phyloP scores from a whole-genome alignment of 768 basidiomycete genomes.

The Panellus pusillus region DNA sequence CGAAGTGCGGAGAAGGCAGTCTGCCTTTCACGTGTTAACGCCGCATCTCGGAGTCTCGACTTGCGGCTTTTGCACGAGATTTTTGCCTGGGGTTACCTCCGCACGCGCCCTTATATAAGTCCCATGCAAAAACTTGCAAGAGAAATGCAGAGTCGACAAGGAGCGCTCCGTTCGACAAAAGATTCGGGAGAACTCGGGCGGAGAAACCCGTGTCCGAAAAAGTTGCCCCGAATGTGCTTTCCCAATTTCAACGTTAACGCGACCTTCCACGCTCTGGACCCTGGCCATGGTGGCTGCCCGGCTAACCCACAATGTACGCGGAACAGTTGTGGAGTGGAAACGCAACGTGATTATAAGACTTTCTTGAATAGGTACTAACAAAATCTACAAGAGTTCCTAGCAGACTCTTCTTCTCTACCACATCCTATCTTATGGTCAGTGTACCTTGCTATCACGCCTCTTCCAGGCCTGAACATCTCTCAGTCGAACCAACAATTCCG shows the following conservation, averaged over 20 bases:
- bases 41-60: not conserved
- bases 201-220: slow-evolving; percentile 19
- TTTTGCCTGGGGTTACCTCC: no score
- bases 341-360: slow-evolving; percentile 9
- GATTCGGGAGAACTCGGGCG: slow-evolving; percentile 26
- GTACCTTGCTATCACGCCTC: not conserved
- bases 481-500: slow-evolving; percentile 60
- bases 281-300: slow-evolving; percentile 12
- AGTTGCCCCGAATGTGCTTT: not conserved
- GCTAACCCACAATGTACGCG: slow-evolving; percentile 4
- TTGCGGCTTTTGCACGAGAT: no score
- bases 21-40: not conserved
- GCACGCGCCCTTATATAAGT: not conserved
- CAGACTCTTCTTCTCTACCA: slow-evolving; percentile 11
- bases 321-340: not conserved
- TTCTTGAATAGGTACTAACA: not conserved
- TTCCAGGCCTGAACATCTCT: slow-evolving; percentile 24
- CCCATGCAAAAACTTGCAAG: no score
- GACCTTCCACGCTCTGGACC: not conserved
- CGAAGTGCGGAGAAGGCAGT: slow-evolving; percentile 7
- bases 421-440: slow-evolving; percentile 13
- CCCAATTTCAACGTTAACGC: not conserved
- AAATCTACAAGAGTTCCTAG: not conserved
- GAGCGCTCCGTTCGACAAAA: no score
- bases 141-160: no score